phyloP scores from a whole-genome alignment of 768 basidiomycete species.

The Russula sp. region DNA sequence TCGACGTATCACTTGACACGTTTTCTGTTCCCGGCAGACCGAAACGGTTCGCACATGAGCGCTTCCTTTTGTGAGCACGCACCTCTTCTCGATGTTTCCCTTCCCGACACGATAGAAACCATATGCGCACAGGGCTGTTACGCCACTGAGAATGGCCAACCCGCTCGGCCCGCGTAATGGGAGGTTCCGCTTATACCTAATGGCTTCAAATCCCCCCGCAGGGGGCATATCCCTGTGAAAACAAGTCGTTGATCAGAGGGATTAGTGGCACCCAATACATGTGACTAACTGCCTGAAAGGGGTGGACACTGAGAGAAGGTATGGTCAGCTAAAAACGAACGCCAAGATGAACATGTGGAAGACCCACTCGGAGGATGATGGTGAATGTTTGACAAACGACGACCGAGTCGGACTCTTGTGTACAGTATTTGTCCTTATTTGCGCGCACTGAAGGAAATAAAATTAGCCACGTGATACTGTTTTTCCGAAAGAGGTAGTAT shows the following conservation, averaged over 20 bases:
- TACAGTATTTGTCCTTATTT: slow-evolving; percentile 5
- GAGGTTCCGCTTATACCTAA: slow-evolving; percentile 95
- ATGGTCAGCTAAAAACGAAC: slow-evolving; percentile 23
- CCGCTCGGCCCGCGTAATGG: slow-evolving; percentile 87
- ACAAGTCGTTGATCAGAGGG: slow-evolving; percentile 23
- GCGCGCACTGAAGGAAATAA: too few relatives aligned
- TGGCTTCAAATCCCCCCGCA: slow-evolving; percentile 82
- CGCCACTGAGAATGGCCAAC: slow-evolving; percentile 79
- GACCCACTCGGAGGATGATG: slow-evolving; percentile 23
- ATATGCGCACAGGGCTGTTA: slow-evolving; percentile 79
- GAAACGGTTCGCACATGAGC: slow-evolving; percentile 19
- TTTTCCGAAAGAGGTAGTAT: slow-evolving; percentile 5
- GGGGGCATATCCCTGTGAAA: slow-evolving; percentile 89
- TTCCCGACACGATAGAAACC: slow-evolving; percentile 90
- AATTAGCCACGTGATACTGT: slow-evolving; percentile 19
- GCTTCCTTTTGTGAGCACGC: slow-evolving; percentile 38
- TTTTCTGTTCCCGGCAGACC: slow-evolving; percentile 65
- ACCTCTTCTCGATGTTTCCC: slow-evolving; percentile 94
- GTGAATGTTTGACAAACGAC: background rate
- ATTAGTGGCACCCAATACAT: slow-evolving; percentile 25
- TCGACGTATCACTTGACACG: slow-evolving; percentile 50
- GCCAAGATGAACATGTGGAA: slow-evolving; percentile 15
- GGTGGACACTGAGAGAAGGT: slow-evolving; percentile 47
- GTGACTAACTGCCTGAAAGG: slow-evolving; percentile 61
- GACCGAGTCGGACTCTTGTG: background rate